Percentiles rank a stretch among this genome's conserved stretches.
phyloP scores from a whole-genome alignment of 768 basidiomycete species.

The Ramaria rubella region DNA sequence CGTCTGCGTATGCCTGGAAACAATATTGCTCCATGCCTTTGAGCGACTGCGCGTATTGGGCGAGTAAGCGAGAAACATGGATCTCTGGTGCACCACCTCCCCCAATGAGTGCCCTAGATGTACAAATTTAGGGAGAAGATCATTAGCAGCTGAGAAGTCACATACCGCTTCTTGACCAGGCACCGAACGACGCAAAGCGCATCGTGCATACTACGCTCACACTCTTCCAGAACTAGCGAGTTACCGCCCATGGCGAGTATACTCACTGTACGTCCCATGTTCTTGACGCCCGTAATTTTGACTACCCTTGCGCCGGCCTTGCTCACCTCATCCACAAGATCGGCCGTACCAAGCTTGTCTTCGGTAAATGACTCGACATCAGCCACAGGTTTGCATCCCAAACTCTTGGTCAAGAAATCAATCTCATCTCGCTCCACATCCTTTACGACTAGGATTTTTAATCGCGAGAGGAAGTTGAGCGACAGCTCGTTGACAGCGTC shows the following conservation, averaged over 20 bases:
- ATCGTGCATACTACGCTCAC: conserved; percentile 95
- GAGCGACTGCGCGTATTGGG: conserved; percentile 85
- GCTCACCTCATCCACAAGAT: conserved; percentile 85
- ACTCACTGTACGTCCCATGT: conserved; percentile 89
- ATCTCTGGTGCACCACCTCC: conserved; percentile 98
- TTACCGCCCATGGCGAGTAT: conserved; percentile 94
- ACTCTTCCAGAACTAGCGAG: conserved; percentile 90
- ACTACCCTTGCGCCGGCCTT: conserved; percentile 85
- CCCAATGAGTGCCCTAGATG: conserved; percentile 75
- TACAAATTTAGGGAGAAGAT: neutral
- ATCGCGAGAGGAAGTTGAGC: conserved; percentile 92
- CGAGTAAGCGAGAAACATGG: conserved; percentile 85
- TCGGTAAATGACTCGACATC: conserved; percentile 97
- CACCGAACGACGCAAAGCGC: conserved; percentile 98
- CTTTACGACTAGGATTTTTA: conserved; percentile 94
- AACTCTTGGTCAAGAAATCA: conserved; percentile 89
- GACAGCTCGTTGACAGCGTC: conserved; percentile 99
- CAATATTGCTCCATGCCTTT: conserved; percentile 99
- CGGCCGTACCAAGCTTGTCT: conserved; percentile 96
- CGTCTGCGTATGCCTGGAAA: conserved; percentile 97
- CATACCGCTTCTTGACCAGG: conserved; percentile 94
- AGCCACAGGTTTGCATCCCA: conserved; percentile 93
- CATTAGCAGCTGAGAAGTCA: neutral
- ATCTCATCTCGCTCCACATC: conserved; percentile 99
- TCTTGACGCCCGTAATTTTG: conserved; percentile 90